Percentiles rank a stretch among this genome's conserved stretches.
phyloP scores from a whole-genome alignment of 1,284 basidiomycete species.

The Sporisorium sorghi region DNA sequence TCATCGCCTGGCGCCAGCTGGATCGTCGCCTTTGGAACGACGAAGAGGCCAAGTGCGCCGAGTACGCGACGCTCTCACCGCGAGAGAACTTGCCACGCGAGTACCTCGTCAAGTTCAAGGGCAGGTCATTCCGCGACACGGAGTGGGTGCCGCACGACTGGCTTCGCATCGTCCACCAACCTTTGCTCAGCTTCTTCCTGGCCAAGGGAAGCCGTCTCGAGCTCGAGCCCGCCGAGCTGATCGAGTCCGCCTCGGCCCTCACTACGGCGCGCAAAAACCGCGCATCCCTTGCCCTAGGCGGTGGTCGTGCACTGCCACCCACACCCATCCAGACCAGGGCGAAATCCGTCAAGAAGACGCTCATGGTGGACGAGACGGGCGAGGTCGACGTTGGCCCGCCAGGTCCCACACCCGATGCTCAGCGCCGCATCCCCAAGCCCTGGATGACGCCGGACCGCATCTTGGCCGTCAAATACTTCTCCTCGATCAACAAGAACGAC shows the following conservation, averaged over 20 bases:
- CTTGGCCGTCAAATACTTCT: constrained; percentile 46
- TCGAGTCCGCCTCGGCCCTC: constrained; percentile 28
- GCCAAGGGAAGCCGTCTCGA: constrained; percentile 49
- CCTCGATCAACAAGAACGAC: constrained; percentile 27
- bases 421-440: constrained; percentile 46
- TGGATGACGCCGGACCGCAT: constrained; percentile 58
- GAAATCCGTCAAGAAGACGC: constrained; percentile 35
- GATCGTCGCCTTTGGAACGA: constrained; percentile 32
- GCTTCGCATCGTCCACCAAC: constrained; percentile 39
- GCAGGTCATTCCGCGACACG: constrained; percentile 48
- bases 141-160: constrained; percentile 59
- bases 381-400: constrained; percentile 51
- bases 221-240: constrained; percentile 47
- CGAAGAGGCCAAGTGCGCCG: constrained; percentile 26
- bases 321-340: constrained; percentile 16
- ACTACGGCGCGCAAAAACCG: constrained; percentile 22
- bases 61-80: constrained; percentile 27
- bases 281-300: constrained; percentile 31
- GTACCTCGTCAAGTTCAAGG: constrained; percentile 61
- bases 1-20: constrained; percentile 56
- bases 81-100: constrained; percentile 51
- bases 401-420: constrained; percentile 50
- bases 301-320: constrained; percentile 16
- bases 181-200: constrained; percentile 30
- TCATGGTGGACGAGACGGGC: constrained; percentile 45